Conservation (phyloP, 352 stramenopile genomes). For the Phytophthora pistaciae region DNA sequence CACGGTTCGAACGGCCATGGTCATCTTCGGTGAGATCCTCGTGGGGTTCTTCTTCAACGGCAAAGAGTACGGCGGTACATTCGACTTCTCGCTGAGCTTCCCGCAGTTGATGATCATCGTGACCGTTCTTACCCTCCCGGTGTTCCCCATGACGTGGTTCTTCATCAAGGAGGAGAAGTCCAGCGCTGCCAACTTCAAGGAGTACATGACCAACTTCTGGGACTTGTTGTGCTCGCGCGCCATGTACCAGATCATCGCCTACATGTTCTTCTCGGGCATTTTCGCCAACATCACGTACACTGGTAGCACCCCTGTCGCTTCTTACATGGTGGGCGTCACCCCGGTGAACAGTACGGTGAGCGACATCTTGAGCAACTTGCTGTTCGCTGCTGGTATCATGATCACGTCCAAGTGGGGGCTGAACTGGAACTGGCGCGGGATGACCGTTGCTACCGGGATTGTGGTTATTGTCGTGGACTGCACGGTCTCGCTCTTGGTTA, state of each 20-base stretch:
- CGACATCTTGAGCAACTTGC: conserved; percentile 34
- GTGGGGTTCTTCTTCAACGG: conserved; percentile 60
- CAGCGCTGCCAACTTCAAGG: conserved; percentile 13
- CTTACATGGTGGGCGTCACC: conserved; percentile 34
- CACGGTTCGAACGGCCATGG: conserved; percentile 37
- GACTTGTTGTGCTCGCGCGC: conserved; percentile 29
- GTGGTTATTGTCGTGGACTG: conserved; percentile 27
- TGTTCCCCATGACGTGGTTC: conserved; percentile 40
- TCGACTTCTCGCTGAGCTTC: conserved; percentile 60
- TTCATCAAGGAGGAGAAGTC: conserved; percentile 42
- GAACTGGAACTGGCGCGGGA: conserved; percentile 46
- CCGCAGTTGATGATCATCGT: conserved; percentile 54
- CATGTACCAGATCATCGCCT: conserved; percentile 50
- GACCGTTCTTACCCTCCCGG: conserved; percentile 15
- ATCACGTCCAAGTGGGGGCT: conserved; percentile 43
- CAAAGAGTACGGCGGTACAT: conserved; percentile 57
- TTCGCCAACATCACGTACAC: conserved; percentile 40
- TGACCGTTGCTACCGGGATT: conserved; percentile 31
- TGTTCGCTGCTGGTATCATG: conserved; percentile 38
- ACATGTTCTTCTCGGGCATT: conserved; percentile 31
- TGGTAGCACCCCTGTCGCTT: conserved; percentile 17
- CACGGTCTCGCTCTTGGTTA: conserved; percentile 3
- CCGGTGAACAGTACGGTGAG: conserved; percentile 36
- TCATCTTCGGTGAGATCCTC: conserved; percentile 45
- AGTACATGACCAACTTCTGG: conserved; percentile 37